Evolutionary conservation across 1,284 basidiomycete species (phyloP).

Genomic region (Microbotryum intermedium): DNA sequence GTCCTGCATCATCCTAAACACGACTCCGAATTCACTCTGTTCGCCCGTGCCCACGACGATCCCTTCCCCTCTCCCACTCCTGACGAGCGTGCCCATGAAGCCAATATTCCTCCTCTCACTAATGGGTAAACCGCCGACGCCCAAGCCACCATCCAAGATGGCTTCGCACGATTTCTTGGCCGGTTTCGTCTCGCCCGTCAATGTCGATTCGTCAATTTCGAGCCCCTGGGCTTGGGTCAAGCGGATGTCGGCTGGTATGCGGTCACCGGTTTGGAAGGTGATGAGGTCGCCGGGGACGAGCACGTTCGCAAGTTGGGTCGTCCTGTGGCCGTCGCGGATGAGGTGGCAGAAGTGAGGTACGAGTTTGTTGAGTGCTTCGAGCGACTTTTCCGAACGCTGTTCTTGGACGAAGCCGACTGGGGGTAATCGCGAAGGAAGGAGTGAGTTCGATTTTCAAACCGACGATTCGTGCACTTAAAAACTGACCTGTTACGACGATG

Average conservation of each 20-base stretch:
- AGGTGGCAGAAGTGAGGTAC: constrained; percentile 94
- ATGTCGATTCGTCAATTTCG: constrained; percentile 88
- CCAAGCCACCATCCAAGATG: constrained; percentile 44
- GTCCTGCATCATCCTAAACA: constrained; percentile 98
- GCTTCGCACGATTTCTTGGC: constrained; percentile 59
- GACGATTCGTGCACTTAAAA: neutral
- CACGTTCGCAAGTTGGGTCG: constrained; percentile 80
- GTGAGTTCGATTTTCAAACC: neutral
- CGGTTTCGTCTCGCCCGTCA: constrained; percentile 87
- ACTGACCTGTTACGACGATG: constrained; percentile 81
- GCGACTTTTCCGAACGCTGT: constrained; percentile 83
- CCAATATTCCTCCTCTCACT: constrained; percentile 83
- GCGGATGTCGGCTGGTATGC: constrained; percentile 86
- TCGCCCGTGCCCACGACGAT: constrained; percentile 84
- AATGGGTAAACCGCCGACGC: constrained; percentile 53
- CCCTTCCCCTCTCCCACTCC: constrained; percentile 77
- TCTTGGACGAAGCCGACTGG: constrained; percentile 93
- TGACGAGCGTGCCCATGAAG: constrained; percentile 95
- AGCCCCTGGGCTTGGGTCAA: constrained; percentile 68
- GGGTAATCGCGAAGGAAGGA: neutral
- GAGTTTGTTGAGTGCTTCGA: constrained; percentile 91
- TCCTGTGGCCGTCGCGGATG: constrained; percentile 64
- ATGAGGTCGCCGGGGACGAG: constrained; percentile 92
- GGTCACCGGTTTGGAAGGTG: constrained; percentile 76
- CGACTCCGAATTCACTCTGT: constrained; percentile 88